Evolutionary conservation across 768 basidiomycete species (phyloP).

Genomic region (Psilocybe cyanescens): DNA sequence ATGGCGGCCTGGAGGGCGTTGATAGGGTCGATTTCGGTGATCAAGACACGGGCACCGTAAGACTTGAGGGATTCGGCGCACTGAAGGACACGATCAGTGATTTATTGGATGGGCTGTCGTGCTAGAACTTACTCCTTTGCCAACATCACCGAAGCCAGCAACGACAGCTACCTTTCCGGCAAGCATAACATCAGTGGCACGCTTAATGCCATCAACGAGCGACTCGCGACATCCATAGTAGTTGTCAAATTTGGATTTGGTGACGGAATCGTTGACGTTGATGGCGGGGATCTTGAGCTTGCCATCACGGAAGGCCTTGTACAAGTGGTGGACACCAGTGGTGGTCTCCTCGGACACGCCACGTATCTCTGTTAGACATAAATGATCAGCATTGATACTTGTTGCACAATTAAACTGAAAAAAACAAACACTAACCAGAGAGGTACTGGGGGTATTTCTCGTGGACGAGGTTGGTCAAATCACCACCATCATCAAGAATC

Average conservation of each 20-base stretch:
- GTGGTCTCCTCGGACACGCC: conserved; percentile 99
- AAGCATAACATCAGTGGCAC: conserved; percentile 99
- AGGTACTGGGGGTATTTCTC: conserved; percentile 95
- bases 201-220: conserved; percentile 99
- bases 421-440: conserved; percentile 45
- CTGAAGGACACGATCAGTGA: conserved; percentile 40
- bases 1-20: conserved; percentile 99
- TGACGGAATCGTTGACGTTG: conserved; percentile 99
- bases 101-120: not conserved
- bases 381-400: conserved; percentile 9
- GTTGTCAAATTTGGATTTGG: conserved; percentile 99
- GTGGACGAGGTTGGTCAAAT: conserved; percentile 93
- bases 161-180: conserved; percentile 99
- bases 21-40: conserved; percentile 99
- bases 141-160: conserved; percentile 98
- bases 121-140: conserved; percentile 86
- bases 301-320: conserved; percentile 97
- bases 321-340: conserved; percentile 98
- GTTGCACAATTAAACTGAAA: not conserved
- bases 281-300: conserved; percentile 97
- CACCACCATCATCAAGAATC: conserved; percentile 99
- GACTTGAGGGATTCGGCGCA: conserved; percentile 96
- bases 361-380: conserved; percentile 62
- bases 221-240: conserved; percentile 99
- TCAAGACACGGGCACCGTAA: conserved; percentile 95